Conservation (phyloP, 2,329 filamentous ascomycete genomes). For the Nothophaeocryptopus gaeumannii region DNA sequence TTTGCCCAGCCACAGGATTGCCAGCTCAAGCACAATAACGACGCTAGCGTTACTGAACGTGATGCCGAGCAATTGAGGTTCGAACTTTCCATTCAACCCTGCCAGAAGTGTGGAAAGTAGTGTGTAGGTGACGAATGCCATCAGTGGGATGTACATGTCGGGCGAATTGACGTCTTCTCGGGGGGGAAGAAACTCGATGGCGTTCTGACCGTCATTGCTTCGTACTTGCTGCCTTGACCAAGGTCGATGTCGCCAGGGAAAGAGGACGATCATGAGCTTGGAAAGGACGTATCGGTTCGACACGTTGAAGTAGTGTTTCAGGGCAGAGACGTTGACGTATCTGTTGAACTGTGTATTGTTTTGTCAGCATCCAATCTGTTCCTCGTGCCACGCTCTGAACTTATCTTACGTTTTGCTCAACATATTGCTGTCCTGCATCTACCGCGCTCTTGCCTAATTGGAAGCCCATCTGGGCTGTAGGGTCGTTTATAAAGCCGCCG, state of each 20-base stretch:
- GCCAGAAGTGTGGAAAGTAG: conserved; percentile 87
- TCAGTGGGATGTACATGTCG: conserved; percentile 99
- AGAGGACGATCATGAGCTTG: conserved; percentile 89
- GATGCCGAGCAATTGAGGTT: conserved; percentile 87
- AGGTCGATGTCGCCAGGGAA: conserved; percentile 95
- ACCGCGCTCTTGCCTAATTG: conserved; percentile 92
- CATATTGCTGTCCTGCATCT: conserved; percentile 85
- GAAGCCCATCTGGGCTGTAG: conserved; percentile 88
- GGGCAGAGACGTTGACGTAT: conserved; percentile 85
- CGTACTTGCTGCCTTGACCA: conserved; percentile 86
- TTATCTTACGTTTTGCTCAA: conserved; percentile 82
- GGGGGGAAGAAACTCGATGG: conserved; percentile 78
- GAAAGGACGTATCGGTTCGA: conserved; percentile 94
- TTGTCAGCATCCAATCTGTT: background rate
- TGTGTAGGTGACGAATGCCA: conserved; percentile 97
- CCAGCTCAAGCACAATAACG: conserved; percentile 81
- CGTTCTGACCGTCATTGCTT: conserved; percentile 47
- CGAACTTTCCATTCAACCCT: conserved; percentile 84
- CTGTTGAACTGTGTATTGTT: conserved; percentile 59
- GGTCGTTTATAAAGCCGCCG: conserved; percentile 92
- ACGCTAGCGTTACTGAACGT: conserved; percentile 81
- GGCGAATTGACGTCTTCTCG: conserved; percentile 89
- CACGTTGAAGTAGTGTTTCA: conserved; percentile 99
- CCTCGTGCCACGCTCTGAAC: background rate
- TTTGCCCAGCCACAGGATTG: conserved; percentile 86